Conservation (phyloP, 2,329 filamentous ascomycete genomes). For the Aureobasidium sp. region DNA sequence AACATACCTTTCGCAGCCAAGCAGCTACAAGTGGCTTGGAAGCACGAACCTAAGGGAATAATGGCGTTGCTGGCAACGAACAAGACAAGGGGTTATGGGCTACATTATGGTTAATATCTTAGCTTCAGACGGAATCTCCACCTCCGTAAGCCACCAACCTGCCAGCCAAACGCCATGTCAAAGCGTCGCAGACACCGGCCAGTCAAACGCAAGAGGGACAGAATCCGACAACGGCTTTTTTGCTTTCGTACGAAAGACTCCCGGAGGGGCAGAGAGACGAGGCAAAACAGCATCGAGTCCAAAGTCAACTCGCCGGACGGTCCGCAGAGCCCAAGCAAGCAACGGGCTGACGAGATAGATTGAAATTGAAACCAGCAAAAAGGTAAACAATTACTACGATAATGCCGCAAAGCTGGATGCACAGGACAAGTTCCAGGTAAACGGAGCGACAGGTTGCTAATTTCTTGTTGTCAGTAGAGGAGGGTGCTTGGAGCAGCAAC, state of each 20-base stretch:
- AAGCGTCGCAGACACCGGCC: slow-evolving; percentile 5
- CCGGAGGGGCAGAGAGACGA: background rate
- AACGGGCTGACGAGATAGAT: background rate
- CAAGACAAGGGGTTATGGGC: slow-evolving; percentile 5
- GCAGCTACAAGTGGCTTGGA: slow-evolving; percentile 10
- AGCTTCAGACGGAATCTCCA: slow-evolving; percentile 7
- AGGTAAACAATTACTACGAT: background rate
- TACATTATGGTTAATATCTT: slow-evolving; percentile 14
- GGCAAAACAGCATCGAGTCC: background rate
- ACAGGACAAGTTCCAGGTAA: slow-evolving; percentile 10
- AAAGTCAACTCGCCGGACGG: slow-evolving; percentile 3
- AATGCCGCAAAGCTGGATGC: background rate
- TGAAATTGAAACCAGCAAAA: background rate
- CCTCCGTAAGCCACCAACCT: slow-evolving; percentile 12
- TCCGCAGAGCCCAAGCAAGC: background rate
- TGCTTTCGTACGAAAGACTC: slow-evolving; percentile 13
- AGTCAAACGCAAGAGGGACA: background rate
- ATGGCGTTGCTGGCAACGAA: slow-evolving; percentile 10
- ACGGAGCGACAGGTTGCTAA: slow-evolving; percentile 1
- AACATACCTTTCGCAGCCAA: slow-evolving; percentile 7
- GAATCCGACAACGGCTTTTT: slow-evolving; percentile 6
- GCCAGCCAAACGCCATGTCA: slow-evolving; percentile 14
- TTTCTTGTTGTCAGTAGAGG: background rate
- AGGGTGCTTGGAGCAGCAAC: background rate
- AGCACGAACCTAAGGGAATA: background rate